phyloP scores from a whole-genome alignment of 169 alveolate species.

The Plasmodium gonderi region DNA sequence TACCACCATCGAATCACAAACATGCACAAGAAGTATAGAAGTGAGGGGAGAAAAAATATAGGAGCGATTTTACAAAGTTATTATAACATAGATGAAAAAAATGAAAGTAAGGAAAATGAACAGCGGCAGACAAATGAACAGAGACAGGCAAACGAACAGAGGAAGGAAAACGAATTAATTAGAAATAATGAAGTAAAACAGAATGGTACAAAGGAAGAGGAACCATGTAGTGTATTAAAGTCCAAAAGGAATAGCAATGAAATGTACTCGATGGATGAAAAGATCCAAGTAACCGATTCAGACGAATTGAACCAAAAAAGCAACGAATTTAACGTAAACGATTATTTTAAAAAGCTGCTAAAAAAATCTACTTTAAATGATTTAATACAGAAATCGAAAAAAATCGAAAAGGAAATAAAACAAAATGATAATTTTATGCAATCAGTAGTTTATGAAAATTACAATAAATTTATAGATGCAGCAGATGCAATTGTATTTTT shows the following conservation, averaged over 20 bases:
- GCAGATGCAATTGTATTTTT: conserved; percentile 87
- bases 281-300: not conserved
- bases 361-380: conserved; percentile 51
- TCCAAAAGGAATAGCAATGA: not conserved
- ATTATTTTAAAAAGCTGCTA: conserved; percentile 64
- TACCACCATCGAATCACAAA: not conserved
- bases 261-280: not conserved
- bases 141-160: not conserved
- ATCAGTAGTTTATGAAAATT: conserved; percentile 91
- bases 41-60: conserved; percentile 37
- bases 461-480: conserved; percentile 89
- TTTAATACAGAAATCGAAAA: conserved; percentile 42
- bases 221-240: not conserved
- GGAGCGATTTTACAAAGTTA: conserved; percentile 30
- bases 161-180: not conserved
- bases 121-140: too few relatives aligned
- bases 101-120: not conserved
- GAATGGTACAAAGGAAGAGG: not conserved
- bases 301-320: conserved; percentile 47
- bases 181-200: not conserved
- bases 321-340: conserved; percentile 51
- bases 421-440: conserved; percentile 86
- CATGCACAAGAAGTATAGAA: not conserved
- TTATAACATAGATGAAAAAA: conserved; percentile 19
- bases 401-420: conserved; percentile 66